Percentiles rank a stretch among this genome's conserved stretches.
These are phyloP conservation scores for Boletus rubescentipes DNA, from an alignment of 768 basidiomycete species.

Conservation along the genomic window DNA sequence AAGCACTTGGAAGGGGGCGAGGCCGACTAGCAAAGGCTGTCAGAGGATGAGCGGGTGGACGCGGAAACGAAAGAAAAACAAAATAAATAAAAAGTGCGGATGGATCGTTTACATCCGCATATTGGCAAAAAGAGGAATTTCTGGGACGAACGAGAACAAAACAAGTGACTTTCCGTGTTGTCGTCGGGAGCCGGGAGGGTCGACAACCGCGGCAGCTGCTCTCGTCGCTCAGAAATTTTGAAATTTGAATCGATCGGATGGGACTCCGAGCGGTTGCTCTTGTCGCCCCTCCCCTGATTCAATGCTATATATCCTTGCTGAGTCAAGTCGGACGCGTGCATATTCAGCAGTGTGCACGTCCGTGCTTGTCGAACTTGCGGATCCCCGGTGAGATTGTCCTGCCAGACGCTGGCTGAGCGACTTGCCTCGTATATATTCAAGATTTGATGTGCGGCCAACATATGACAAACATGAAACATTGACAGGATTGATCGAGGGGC, in stretches of 20 bases:
- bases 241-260: conserved; percentile 23
- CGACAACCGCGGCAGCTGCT: conserved; percentile 22
- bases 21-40: conserved; percentile 2
- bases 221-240: conserved; percentile 26
- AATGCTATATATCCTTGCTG: background rate
- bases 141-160: conserved; percentile 20
- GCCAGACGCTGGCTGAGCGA: background rate
- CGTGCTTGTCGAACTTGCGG: background rate
- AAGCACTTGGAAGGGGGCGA: conserved; percentile 9
- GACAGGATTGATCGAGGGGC: conserved; percentile 42
- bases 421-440: conserved; percentile 11
- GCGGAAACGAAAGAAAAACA: conserved; percentile 33
- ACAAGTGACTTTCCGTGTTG: conserved; percentile 20
- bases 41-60: conserved; percentile 16
- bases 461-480: conserved; percentile 44
- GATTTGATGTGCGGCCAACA: conserved; percentile 8
- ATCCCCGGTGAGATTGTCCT: background rate
- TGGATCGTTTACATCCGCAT: conserved; percentile 31
- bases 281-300: conserved; percentile 1
- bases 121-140: conserved; percentile 25
- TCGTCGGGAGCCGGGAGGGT: conserved; percentile 28
- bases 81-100: conserved; percentile 28
- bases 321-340: background rate
- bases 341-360: background rate
- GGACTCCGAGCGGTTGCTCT: background rate